A percentile compares a stretch with the other conserved stretches of the same genome.
Conservation (phyloP, 2,329 filamentous ascomycete genomes). For the Tolypocladium ophioglossoides region DNA sequence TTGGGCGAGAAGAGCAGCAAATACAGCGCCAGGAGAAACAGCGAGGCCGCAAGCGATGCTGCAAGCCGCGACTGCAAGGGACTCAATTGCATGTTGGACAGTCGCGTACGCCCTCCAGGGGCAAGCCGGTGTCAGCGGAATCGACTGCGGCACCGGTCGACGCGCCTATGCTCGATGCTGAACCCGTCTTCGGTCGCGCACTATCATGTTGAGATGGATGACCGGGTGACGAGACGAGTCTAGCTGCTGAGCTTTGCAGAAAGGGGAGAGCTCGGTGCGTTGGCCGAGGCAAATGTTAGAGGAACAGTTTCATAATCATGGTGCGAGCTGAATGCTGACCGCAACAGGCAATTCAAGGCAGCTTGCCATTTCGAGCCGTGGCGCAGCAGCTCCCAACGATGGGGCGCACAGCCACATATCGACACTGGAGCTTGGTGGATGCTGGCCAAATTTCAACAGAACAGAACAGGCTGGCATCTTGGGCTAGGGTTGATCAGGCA, state of each 20-base stretch:
- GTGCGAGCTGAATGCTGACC: neutral
- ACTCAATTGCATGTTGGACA: slow-evolving; percentile 46
- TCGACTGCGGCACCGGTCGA: neutral
- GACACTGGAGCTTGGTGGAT: too few species aligned
- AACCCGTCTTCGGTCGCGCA: slow-evolving; percentile 1
- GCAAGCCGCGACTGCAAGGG: slow-evolving; percentile 63
- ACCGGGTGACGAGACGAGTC: neutral
- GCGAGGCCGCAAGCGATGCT: slow-evolving; percentile 52
- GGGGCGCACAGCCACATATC: neutral
- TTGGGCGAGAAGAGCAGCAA: slow-evolving; percentile 47
- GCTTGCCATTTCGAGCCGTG: neutral
- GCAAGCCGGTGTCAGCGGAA: slow-evolving; percentile 8
- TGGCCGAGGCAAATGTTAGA: neutral
- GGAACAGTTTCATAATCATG: neutral
- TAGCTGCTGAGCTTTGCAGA: neutral
- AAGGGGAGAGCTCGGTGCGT: neutral
- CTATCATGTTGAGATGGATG: slow-evolving; percentile 5
- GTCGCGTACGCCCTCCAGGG: slow-evolving; percentile 28
- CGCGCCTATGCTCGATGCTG: slow-evolving; percentile 2
- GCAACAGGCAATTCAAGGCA: neutral
- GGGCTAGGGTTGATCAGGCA: too few species aligned
- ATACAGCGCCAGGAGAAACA: slow-evolving; percentile 50
- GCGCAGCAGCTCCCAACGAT: neutral
- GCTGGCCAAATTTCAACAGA: neutral
- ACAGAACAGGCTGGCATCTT: neutral